Percentiles rank a stretch among this genome's conserved stretches.
Evolutionary conservation across 2,329 filamentous ascomycete genomes (phyloP).

Genomic region (Aspergillus bombycis): DNA sequence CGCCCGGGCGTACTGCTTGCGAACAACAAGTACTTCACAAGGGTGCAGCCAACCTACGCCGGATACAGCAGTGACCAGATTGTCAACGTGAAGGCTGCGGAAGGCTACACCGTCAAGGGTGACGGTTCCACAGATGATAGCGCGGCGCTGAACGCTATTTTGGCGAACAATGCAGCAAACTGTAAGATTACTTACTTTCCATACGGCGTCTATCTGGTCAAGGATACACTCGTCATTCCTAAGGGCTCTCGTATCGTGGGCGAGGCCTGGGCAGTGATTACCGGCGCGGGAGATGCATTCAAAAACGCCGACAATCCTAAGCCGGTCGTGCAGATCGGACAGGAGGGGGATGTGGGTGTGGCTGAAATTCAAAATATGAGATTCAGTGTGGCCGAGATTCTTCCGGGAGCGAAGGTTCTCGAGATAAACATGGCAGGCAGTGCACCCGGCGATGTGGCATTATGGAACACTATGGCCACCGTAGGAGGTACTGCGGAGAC

Average conservation of each 20-base stretch:
- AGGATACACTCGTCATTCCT: slow-evolving; percentile 51
- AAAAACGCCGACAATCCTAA: slow-evolving; percentile 47
- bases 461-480: slow-evolving; percentile 53
- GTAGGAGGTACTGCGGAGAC: slow-evolving; percentile 52
- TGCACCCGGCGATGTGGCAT: slow-evolving; percentile 53
- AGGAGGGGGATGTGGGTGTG: slow-evolving; percentile 52
- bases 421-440: slow-evolving; percentile 56
- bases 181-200: slow-evolving; percentile 39
- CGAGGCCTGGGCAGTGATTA: slow-evolving; percentile 57
- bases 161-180: slow-evolving; percentile 32
- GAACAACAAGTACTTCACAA: slow-evolving; percentile 45
- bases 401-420: slow-evolving; percentile 50
- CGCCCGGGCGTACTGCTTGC: slow-evolving; percentile 37
- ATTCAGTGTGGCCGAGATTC: slow-evolving; percentile 54
- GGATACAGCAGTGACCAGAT: slow-evolving; percentile 46
- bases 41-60: slow-evolving; percentile 48
- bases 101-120: slow-evolving; percentile 44
- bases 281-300: slow-evolving; percentile 53
- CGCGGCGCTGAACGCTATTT: slow-evolving; percentile 36
- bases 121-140: slow-evolving; percentile 49
- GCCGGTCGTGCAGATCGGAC: slow-evolving; percentile 57
- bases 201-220: slow-evolving; percentile 45
- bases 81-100: slow-evolving; percentile 52
- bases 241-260: slow-evolving; percentile 56
- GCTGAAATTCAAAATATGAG: slow-evolving; percentile 58